Conservation (phyloP, 2,329 filamentous ascomycete genomes). For the Fusarium sulawesiense region DNA sequence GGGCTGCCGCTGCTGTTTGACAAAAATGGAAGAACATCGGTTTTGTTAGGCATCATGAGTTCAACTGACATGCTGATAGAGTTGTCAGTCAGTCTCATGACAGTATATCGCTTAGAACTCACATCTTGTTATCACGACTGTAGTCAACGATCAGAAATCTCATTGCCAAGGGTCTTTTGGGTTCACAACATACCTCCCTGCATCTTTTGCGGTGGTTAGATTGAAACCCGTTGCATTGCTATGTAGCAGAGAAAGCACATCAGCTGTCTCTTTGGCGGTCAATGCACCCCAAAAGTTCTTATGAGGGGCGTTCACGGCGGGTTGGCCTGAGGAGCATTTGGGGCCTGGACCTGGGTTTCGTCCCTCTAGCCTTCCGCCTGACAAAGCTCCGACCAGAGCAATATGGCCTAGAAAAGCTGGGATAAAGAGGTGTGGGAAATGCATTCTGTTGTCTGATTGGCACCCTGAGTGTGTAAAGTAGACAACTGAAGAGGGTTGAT, state of each 20-base stretch:
- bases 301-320: not conserved
- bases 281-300: slow-evolving; percentile 14
- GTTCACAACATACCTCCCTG: not conserved
- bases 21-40: not conserved
- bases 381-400: not conserved
- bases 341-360: not conserved
- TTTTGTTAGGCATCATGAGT: slow-evolving; percentile 14
- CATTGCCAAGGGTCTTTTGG: rapidly evolving
- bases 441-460: not conserved
- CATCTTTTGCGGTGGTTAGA: not conserved
- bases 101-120: rapidly evolving
- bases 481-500: not conserved
- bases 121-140: slow-evolving; percentile 10
- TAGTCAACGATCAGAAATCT: not conserved
- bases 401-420: not conserved
- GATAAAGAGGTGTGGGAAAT: not conserved
- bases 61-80: not conserved
- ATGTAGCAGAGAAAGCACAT: slow-evolving; percentile 2
- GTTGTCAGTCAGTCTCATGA: not conserved
- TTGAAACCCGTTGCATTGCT: not conserved
- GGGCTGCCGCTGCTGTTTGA: not conserved
- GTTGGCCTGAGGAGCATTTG: not conserved
- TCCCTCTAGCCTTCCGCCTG: not conserved
- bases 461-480: not conserved
- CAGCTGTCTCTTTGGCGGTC: not conserved